A percentile compares a stretch with the other conserved stretches of the same genome.
Conservation (phyloP, 768 basidiomycete genomes). For the Suillus brevipes region DNA sequence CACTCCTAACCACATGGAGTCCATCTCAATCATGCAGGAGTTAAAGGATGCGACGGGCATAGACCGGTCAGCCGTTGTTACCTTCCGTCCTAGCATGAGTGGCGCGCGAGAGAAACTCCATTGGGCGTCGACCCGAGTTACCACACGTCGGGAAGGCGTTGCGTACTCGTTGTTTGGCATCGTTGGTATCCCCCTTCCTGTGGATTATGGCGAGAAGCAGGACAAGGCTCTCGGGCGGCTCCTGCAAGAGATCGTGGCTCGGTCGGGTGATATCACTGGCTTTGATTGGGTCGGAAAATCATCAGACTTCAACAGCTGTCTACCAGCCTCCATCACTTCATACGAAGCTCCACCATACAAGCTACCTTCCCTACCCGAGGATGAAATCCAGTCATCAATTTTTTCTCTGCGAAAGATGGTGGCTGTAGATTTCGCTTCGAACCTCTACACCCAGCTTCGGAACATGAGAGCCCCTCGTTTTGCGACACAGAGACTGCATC, state of each 20-base stretch:
- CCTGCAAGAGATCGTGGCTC: not conserved
- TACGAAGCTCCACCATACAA: not conserved
- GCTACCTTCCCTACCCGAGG: not conserved
- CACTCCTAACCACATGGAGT: too few species aligned
- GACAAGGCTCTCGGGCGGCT: not conserved
- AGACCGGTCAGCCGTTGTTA: not conserved
- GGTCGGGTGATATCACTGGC: not conserved
- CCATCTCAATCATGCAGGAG: not conserved
- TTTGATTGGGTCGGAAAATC: not conserved
- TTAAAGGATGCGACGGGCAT: not conserved
- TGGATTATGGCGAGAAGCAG: not conserved
- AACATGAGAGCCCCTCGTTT: too few species aligned
- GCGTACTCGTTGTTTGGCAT: not conserved
- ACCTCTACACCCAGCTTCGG: too few species aligned
- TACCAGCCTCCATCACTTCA: not conserved
- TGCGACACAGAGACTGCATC: too few species aligned
- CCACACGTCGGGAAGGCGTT: not conserved
- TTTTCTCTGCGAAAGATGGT: not conserved
- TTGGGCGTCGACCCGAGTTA: not conserved
- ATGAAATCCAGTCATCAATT: not conserved
- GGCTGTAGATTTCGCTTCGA: too few species aligned
- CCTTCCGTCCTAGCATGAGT: not conserved
- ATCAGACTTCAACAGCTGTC: not conserved
- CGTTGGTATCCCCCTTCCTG: not conserved
- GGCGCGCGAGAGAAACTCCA: not conserved